Conservation (phyloP, 495 filamentous ascomycete species). For the Penicillium samsonianum region DNA sequence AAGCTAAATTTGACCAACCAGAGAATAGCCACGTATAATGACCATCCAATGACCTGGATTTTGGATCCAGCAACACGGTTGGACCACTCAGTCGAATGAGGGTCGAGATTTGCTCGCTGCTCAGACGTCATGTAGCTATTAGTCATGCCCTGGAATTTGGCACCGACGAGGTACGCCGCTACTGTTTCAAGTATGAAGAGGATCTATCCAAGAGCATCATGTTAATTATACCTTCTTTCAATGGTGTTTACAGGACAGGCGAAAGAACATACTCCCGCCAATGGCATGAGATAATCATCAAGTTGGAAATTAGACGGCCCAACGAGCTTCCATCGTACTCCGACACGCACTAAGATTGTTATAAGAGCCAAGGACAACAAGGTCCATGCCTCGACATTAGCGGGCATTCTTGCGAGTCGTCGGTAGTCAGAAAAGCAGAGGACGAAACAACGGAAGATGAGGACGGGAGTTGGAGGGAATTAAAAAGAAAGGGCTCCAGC, state of each 20-base stretch:
- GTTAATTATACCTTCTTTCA: background rate
- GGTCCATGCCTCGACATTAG: constrained; percentile 46
- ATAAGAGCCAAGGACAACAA: constrained; percentile 48
- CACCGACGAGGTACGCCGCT: constrained; percentile 38
- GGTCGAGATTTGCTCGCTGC: constrained; percentile 42
- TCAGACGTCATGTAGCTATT: constrained; percentile 54
- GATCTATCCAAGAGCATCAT: constrained; percentile 13
- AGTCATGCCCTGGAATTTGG: constrained; percentile 44
- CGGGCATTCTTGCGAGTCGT: constrained; percentile 16
- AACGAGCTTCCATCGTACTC: constrained; percentile 48
- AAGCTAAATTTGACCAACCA: constrained; percentile 56
- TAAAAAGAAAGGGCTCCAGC: constrained; percentile 1
- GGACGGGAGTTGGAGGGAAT: background rate
- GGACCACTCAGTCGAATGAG: constrained; percentile 40
- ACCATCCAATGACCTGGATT: constrained; percentile 54
- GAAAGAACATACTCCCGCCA: constrained; percentile 44
- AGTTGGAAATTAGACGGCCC: constrained; percentile 47
- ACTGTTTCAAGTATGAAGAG: constrained; percentile 37
- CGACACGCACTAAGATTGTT: constrained; percentile 46
- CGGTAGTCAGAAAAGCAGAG: background rate
- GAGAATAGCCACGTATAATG: constrained; percentile 50
- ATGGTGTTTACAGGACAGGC: background rate
- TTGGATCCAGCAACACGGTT: constrained; percentile 52
- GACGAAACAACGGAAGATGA: background rate
- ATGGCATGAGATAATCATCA: constrained; percentile 60